Conservation (phyloP, 768 basidiomycete species). For the Psilocybe tampanensis region DNA sequence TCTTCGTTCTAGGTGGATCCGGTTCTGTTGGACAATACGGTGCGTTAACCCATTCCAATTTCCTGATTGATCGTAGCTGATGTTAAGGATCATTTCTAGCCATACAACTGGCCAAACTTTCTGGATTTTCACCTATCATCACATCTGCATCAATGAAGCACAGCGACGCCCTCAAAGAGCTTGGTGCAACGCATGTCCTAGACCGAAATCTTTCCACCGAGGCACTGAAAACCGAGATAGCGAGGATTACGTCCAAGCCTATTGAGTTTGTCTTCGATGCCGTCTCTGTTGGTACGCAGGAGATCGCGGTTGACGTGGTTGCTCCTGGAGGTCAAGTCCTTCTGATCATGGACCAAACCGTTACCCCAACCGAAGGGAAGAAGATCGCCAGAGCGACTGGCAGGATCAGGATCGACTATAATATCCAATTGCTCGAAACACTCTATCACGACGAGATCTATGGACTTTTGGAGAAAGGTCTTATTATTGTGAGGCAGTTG, state of each 20-base stretch:
- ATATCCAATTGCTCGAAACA: slow-evolving; percentile 10
- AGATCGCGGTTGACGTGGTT: slow-evolving; percentile 4
- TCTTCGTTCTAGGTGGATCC: slow-evolving; percentile 50
- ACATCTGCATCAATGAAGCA: slow-evolving; percentile 34
- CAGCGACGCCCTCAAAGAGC: slow-evolving; percentile 28
- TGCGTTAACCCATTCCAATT: too few relatives aligned
- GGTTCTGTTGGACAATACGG: slow-evolving; percentile 54
- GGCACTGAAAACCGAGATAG: slow-evolving; percentile 19
- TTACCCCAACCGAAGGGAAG: slow-evolving; percentile 3
- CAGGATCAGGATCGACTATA: slow-evolving; percentile 1
- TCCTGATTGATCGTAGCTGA: too few relatives aligned
- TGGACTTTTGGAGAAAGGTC: slow-evolving; percentile 18
- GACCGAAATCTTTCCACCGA: slow-evolving; percentile 21
- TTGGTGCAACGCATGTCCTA: slow-evolving; percentile 43
- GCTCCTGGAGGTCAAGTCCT: background rate
- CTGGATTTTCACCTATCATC: slow-evolving; percentile 45
- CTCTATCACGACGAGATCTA: slow-evolving; percentile 19
- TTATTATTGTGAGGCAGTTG: slow-evolving; percentile 20
- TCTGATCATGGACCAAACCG: background rate
- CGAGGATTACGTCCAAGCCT: slow-evolving; percentile 14
- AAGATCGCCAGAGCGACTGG: slow-evolving; percentile 1
- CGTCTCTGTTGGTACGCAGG: slow-evolving; percentile 24
- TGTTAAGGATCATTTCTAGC: slow-evolving; percentile 10
- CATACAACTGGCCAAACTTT: slow-evolving; percentile 37
- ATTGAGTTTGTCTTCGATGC: slow-evolving; percentile 27